Evolutionary conservation across 345 rosid genomes (phyloP), one percentile per base, ranked within the genome.

Genomic region (Geranium rotundifolium): DNA sequence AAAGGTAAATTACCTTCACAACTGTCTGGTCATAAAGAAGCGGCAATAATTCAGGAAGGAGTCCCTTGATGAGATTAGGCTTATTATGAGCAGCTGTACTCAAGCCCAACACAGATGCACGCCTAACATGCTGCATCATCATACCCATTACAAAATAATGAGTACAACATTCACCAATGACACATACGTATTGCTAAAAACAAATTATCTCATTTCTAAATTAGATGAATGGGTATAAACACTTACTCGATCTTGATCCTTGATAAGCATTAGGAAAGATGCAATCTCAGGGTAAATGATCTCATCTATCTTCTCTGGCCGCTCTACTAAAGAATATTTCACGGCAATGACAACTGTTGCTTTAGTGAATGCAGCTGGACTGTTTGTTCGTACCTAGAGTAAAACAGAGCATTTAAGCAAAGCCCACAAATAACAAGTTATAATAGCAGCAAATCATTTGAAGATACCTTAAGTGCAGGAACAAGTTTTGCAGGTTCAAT

Each of bases 281-380:
- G 97, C 77, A 59, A 88, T 90, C 77, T 90, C 90, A 14, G 91
- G 96, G 79, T 73, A 81, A 71, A 95, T 83, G 65, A 88, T 86
- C 76, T 85, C 96, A 69, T 90, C 99, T 78, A 95, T 77, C 76
- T 88, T 90, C 84, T 85, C 99, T 19, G 88, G 85, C 58, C 92
- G 80, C 80, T 95, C 99, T 71, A 95, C 97, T 68, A 88, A 81
- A 27, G 97, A 86, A 76, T 95, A 95, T 73, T 88, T 95, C 70
- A 95, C 85, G 54, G 97, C 99, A 60, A 88, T 90, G 30, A 95
- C 97, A 67, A 95, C 90, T 52, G 99, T 95, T 23, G 99, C 96
- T 71, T 97, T 83, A 56, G 91, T 95, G 69, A 90, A 90, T 56
- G 97, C 96, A 5, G 96, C 86, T 63, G 84, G 81, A 71, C 93